Evolutionary conservation across 176 grass and related monocot genomes (phyloP).

Genomic region (Oropetium thomaeum): DNA sequence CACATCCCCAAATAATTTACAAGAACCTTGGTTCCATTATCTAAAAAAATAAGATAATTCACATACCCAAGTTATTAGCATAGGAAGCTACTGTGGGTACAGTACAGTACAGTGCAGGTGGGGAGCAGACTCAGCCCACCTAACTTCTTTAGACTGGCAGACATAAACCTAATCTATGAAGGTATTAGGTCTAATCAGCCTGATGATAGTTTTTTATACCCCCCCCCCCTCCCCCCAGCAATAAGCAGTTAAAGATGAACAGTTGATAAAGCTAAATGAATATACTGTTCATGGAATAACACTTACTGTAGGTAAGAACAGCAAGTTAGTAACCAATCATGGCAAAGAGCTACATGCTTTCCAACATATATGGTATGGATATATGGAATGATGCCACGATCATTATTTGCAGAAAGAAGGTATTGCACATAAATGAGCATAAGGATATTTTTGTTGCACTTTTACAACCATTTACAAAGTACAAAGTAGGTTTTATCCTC

Average conservation of each 20-base stretch:
- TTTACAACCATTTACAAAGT: neutral
- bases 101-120: neutral
- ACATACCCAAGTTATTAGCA: slow-evolving; percentile 2
- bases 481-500: neutral
- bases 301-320: neutral
- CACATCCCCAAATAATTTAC: neutral
- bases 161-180: neutral
- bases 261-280: neutral
- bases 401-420: neutral
- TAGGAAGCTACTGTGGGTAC: neutral
- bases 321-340: neutral
- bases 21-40: no score
- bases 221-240: no score
- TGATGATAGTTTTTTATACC: neutral
- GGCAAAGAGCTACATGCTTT: neutral
- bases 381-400: neutral
- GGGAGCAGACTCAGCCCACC: neutral
- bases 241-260: neutral
- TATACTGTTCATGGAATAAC: no score
- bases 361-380: slow-evolving; percentile 3
- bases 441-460: neutral
- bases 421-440: neutral
- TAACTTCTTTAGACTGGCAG: neutral
- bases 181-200: neutral
- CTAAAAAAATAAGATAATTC: slow-evolving; percentile 22